phyloP scores from a whole-genome alignment of 768 basidiomycete species.

The Antrodiella citrinella region DNA sequence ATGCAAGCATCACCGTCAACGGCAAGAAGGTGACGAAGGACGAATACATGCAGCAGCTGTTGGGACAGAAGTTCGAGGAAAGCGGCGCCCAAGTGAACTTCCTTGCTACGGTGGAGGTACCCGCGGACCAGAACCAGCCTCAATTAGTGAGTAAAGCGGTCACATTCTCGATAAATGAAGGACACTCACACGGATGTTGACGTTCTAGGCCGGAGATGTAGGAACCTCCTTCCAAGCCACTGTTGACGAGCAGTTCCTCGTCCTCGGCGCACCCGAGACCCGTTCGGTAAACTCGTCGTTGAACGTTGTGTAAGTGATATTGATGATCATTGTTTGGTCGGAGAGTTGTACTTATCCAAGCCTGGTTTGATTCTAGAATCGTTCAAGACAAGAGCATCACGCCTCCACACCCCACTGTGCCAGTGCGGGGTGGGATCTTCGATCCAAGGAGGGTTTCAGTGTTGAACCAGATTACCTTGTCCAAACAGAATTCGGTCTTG shows the following conservation, averaged over 20 bases:
- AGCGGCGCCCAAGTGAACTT: slow-evolving; percentile 2
- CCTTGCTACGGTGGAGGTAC: slow-evolving; percentile 5
- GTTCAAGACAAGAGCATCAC: background rate
- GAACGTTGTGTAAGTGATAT: slow-evolving; percentile 19
- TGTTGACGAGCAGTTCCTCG: slow-evolving; percentile 13
- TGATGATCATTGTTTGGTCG: no score
- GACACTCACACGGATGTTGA: background rate
- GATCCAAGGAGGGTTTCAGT: background rate
- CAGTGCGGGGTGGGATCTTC: background rate
- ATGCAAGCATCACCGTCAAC: slow-evolving; percentile 33
- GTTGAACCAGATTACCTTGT: background rate
- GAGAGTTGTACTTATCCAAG: no score
- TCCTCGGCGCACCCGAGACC: slow-evolving; percentile 15
- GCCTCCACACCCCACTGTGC: background rate
- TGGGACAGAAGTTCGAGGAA: slow-evolving; percentile 8
- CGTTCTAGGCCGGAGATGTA: slow-evolving; percentile 16
- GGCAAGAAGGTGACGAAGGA: slow-evolving; percentile 30
- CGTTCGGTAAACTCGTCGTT: slow-evolving; percentile 19
- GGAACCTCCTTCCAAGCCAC: slow-evolving; percentile 19
- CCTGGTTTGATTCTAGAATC: background rate
- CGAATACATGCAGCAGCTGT: slow-evolving; percentile 32
- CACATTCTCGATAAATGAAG: no score
- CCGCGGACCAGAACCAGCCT: background rate
- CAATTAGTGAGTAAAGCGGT: background rate
- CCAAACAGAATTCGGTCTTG: background rate